Base-by-base conservation (phyloP, 1,284 basidiomycete species). In the Sutorius eximius region DNA sequence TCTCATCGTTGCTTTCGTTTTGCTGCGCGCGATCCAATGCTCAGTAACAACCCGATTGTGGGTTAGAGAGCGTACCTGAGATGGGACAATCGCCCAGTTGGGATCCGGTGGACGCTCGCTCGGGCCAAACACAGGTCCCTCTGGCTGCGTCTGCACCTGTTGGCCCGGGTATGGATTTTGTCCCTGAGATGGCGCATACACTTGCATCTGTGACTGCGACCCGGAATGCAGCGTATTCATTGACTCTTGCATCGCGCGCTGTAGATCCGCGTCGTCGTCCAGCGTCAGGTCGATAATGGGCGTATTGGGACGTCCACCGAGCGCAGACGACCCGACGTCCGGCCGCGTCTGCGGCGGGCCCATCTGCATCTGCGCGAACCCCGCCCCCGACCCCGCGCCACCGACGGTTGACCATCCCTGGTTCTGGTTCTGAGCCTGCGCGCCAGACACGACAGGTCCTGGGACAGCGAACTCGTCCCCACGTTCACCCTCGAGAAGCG, bases 51-150 rank as follows among this genome's bases (percentile, higher is more conserved):
- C 9, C 27, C 15, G 4, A 5, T 27, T 27, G 24, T 47, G 5
- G 10, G 48, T 51, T 12, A 10, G 48, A 42, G 27, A 29, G n/a
- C 67, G 57, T 70, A 85, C 87, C 68, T 85, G 83, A 12, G 85
- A 82, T 16, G 82, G 79, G 11, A 87, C 86, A 63, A 89, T 69
- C 43, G 83, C 82, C 87, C 86, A 89, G 51, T 77, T 77, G 2
- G 83, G 77, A 64, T 88, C 77, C 3, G 86, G 77, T 1, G 82
- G 76, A 44, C 85, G 75, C 37, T 81, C 73, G 58, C 79, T 85
- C 16, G 83, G 83, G 1, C 81, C 77, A 68, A 88, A 83, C 22
- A 73, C 73, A 1, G 75, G 59, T 6, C 59, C 60, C 61, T 62
- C 64, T 64, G 56, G 49, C 67, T 64, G 70, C 55, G 41, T 64